A percentile compares a stretch with the other conserved stretches of the same genome.
Evolutionary conservation across 352 stramenopile genomes (phyloP).

Genomic region (Phytophthora cryptogea): DNA sequence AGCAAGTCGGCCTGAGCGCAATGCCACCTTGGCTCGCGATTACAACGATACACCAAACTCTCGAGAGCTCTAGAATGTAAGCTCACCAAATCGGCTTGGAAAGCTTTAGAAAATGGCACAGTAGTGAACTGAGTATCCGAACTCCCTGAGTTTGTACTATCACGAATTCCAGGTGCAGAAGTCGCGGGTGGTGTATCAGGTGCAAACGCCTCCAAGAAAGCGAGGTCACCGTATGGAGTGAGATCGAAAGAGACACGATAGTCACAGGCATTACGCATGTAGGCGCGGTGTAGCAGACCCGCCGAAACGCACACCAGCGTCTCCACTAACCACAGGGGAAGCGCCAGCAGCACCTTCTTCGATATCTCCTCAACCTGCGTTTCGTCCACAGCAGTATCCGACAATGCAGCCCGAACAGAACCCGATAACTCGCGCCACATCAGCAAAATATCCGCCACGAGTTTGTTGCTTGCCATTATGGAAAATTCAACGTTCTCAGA

Average conservation of each 20-base stretch:
- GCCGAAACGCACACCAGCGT: conserved; percentile 68
- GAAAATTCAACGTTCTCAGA: conserved; percentile 42
- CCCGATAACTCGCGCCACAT: conserved; percentile 45
- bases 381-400: conserved; percentile 9
- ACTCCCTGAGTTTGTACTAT: conserved; percentile 10
- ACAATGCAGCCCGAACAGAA: conserved; percentile 3
- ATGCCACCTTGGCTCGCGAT: conserved; percentile 81
- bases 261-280: conserved; percentile 76
- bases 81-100: conserved; percentile 59
- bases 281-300: conserved; percentile 65
- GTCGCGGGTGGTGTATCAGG: conserved; percentile 37
- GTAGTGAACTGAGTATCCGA: conserved; percentile 40
- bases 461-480: conserved; percentile 45
- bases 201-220: conserved; percentile 73
- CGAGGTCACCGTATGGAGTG: conserved; percentile 80
- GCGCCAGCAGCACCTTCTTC: conserved; percentile 45
- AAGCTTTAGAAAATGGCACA: conserved; percentile 54
- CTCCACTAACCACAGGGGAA: conserved; percentile 75
- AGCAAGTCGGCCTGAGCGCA: conserved; percentile 70
- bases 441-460: conserved; percentile 50
- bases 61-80: conserved; percentile 60
- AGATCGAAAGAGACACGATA: conserved; percentile 84
- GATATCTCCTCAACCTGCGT: conserved; percentile 25
- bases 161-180: conserved; percentile 22
- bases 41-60: conserved; percentile 57